Evolutionary conservation across 75 land plant species (phyloP), one percentile per base, ranked within the genome.

Genomic region (Picea glauca): DNA sequence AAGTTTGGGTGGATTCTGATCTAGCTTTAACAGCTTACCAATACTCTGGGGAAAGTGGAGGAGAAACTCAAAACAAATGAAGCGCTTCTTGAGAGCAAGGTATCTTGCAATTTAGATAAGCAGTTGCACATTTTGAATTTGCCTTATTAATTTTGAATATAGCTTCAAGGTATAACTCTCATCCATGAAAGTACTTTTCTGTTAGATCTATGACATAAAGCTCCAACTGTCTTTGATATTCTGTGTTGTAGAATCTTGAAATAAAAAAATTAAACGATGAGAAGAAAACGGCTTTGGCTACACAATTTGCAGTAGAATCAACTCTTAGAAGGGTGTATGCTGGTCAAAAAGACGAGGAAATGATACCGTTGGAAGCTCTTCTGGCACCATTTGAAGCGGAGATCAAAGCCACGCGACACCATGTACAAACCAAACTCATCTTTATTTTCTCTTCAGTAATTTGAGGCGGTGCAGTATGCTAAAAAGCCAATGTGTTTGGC

Each of bases 241-340:
- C 38, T 72, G 62, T 72, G 46, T 80, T 3, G 30, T n/a, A 94
- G 99, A 94, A 92, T 81, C 92, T 96, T 78, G 99, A 96, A 75
- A 84, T 91, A 9, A 96, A 94, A 84, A 94, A 85, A 83, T 86
- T 91, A 17, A 96, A 94, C 85, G 99, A 96, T 78, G 99, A 96
- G 90, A 96, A 94, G 85, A 96, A 94, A 80, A 92, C 98, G 12
- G 91, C 98, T 46, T 83, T 92, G 89, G 98, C 98, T 76, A 96
- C 99, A 31, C 99, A 96, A 73, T 91, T 87, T 92, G 99, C 99
- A 58, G 99, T 98, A 68, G 98, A 96, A 79, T 96, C 99, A 58
- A 91, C 99, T 13, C 91, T 96, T 75, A 83, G 99, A 72, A 88
- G 99, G 77, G 93, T 96, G 56, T 96, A 96, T 80, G 98, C 98